A percentile compares a stretch with the other conserved stretches of the same genome.
These are phyloP conservation scores for Aspergillus neoniger DNA, from an alignment of 2,329 filamentous ascomycete species.

Conservation along the genomic window DNA sequence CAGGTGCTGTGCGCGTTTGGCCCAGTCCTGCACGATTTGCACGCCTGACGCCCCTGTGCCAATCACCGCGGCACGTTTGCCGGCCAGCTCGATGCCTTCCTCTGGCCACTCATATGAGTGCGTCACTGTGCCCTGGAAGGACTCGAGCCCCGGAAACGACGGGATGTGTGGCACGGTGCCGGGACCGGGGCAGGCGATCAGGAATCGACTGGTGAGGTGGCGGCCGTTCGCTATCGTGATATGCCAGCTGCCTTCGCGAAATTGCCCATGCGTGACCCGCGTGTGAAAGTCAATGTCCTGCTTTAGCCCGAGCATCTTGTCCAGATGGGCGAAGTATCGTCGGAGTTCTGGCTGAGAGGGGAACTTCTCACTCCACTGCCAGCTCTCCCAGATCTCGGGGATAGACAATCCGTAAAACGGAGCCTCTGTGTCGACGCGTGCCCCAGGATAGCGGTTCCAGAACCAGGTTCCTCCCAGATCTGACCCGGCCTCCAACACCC, in stretches of 20 bases:
- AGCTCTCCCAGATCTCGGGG: conserved; percentile 51
- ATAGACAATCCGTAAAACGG: conserved; percentile 57
- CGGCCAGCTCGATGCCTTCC: conserved; percentile 23
- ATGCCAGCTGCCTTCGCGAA: conserved; percentile 47
- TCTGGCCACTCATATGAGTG: conserved; percentile 55
- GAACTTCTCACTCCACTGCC: conserved; percentile 44
- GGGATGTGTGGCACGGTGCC: conserved; percentile 49
- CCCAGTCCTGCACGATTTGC: conserved; percentile 33
- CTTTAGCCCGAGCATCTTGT: conserved; percentile 46
- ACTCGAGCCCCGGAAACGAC: conserved; percentile 36
- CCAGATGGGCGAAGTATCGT: conserved; percentile 52
- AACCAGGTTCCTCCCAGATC: conserved; percentile 57
- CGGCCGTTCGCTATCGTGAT: conserved; percentile 48
- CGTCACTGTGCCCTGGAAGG: conserved; percentile 55
- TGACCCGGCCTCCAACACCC: conserved; percentile 56
- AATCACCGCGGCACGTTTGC: conserved; percentile 45
- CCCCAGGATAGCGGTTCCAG: conserved; percentile 59
- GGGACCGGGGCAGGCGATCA: conserved; percentile 51
- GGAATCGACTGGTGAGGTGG: conserved; percentile 43
- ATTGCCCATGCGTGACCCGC: conserved; percentile 47
- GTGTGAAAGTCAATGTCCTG: conserved; percentile 50
- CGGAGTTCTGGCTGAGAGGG: conserved; percentile 40
- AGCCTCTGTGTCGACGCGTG: conserved; percentile 56
- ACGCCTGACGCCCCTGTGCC: conserved; percentile 48
- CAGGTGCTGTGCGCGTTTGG: conserved; percentile 14